These are phyloP conservation scores for Cryptococcus sp. DNA, from an alignment of 1,284 basidiomycete genomes.

Conservation along the genomic window DNA sequence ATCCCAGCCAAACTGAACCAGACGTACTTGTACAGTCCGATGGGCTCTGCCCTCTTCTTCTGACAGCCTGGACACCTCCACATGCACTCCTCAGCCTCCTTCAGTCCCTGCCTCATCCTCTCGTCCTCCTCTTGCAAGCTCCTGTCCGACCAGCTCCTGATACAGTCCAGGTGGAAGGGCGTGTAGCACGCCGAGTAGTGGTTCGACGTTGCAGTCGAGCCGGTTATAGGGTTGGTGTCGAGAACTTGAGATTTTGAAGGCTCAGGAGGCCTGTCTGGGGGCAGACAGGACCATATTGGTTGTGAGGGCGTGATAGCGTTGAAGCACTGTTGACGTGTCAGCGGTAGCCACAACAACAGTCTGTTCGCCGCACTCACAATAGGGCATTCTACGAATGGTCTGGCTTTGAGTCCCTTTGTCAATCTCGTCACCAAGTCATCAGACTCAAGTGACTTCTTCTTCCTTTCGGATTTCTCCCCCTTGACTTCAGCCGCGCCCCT, in stretches of 20 bases:
- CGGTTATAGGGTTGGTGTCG: slow-evolving; percentile 49
- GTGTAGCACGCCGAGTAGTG: slow-evolving; percentile 48
- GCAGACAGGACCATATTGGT: slow-evolving; percentile 49
- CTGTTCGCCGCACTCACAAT: slow-evolving; percentile 32
- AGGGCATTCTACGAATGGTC: slow-evolving; percentile 48
- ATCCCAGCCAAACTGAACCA: not conserved
- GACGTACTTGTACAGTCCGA: slow-evolving; percentile 63
- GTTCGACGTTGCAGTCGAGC: slow-evolving; percentile 60
- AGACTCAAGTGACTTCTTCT: slow-evolving; percentile 34
- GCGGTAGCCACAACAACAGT: not conserved
- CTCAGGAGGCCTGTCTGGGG: slow-evolving; percentile 23
- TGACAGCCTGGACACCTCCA: slow-evolving; percentile 90
- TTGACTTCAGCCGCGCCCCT: not conserved
- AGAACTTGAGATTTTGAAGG: slow-evolving; percentile 17
- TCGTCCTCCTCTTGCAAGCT: slow-evolving; percentile 61
- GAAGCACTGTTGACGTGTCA: slow-evolving; percentile 37
- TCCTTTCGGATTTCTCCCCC: slow-evolving; percentile 7
- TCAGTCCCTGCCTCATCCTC: slow-evolving; percentile 38
- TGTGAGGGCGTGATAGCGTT: slow-evolving; percentile 45
- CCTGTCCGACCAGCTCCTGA: slow-evolving; percentile 74
- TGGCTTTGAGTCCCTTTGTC: slow-evolving; percentile 37
- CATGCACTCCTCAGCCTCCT: slow-evolving; percentile 57
- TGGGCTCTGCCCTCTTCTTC: slow-evolving; percentile 62
- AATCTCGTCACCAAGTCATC: slow-evolving; percentile 47
- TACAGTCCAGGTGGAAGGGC: slow-evolving; percentile 51